Evolutionary conservation across 805 yeast species (phyloP).

Genomic region (Wilhelminamyces savonicus): DNA sequence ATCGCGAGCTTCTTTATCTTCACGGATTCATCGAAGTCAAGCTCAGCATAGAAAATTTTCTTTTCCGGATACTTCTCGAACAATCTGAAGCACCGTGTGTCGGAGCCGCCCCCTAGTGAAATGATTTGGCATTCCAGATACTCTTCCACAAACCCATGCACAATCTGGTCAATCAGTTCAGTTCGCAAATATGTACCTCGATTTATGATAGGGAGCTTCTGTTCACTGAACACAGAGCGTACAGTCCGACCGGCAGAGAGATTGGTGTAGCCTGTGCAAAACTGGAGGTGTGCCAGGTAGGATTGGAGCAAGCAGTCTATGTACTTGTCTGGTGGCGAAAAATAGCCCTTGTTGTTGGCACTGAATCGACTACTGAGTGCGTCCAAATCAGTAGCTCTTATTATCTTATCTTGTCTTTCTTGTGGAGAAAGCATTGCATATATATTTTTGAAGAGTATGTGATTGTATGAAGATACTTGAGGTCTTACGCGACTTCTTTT

Average conservation of each 20-base stretch:
- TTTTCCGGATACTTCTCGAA: constrained; percentile 21
- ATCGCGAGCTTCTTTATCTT: constrained; percentile 39
- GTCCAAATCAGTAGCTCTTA: constrained; percentile 60
- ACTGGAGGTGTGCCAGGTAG: constrained; percentile 30
- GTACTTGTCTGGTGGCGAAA: constrained; percentile 33
- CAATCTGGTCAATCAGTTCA: constrained; percentile 40
- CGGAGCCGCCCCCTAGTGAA: constrained; percentile 79
- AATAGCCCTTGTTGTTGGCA: constrained; percentile 43
- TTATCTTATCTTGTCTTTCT: constrained; percentile 34
- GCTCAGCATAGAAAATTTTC: constrained; percentile 44
- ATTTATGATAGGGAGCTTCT: constrained; percentile 61
- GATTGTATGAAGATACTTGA: too few species aligned
- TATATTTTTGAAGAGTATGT: too few species aligned
- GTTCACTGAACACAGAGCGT: constrained; percentile 30
- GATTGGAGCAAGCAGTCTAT: constrained; percentile 28
- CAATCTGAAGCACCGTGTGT: constrained; percentile 56
- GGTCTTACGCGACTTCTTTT: too few species aligned
- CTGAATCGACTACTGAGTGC: constrained; percentile 62
- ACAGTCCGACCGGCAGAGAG: constrained; percentile 36
- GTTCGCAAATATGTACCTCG: constrained; percentile 67
- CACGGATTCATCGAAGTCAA: constrained; percentile 56
- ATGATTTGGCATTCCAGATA: constrained; percentile 42
- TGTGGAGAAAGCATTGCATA: constrained; percentile 18
- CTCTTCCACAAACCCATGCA: constrained; percentile 31
- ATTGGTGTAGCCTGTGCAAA: constrained; percentile 31